A percentile compares a stretch with the other conserved stretches of the same genome.
Evolutionary conservation across 495 filamentous ascomycete species (phyloP).

Genomic region (Xylaria scruposa): DNA sequence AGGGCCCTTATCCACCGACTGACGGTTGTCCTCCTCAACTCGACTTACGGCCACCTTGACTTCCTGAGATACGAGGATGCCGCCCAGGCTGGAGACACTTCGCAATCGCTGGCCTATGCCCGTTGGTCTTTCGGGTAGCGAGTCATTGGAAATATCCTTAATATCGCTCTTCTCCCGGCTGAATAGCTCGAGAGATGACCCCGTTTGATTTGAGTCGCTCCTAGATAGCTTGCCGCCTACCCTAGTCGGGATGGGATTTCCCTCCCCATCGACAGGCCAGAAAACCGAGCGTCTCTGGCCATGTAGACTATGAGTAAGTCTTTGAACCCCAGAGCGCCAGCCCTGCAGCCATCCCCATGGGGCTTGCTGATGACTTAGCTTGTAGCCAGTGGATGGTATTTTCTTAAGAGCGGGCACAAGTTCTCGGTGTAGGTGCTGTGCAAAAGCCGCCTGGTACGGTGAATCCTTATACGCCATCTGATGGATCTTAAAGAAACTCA

Average conservation of each 20-base stretch:
- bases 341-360: background rate
- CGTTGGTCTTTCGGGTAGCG: background rate
- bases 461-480: constrained; percentile 54
- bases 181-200: constrained; percentile 45
- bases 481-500: constrained; percentile 58
- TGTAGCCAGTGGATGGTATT: background rate
- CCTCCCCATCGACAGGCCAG: constrained; percentile 26
- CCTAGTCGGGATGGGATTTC: constrained; percentile 18
- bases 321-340: background rate
- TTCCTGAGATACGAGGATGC: constrained; percentile 62
- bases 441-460: constrained; percentile 51
- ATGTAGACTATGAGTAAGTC: background rate
- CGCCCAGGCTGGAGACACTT: constrained; percentile 39
- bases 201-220: constrained; percentile 57
- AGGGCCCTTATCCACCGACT: background rate
- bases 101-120: background rate
- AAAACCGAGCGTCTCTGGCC: constrained; percentile 10
- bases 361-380: background rate
- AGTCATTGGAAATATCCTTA: background rate
- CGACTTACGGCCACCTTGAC: constrained; percentile 57
- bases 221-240: constrained; percentile 42
- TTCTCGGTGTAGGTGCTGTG: constrained; percentile 53
- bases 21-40: constrained; percentile 27
- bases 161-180: constrained; percentile 14
- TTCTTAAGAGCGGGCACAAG: constrained; percentile 48